Evolutionary conservation across 768 basidiomycete genomes (phyloP).

Genomic region (Kockovaella imperatae): DNA sequence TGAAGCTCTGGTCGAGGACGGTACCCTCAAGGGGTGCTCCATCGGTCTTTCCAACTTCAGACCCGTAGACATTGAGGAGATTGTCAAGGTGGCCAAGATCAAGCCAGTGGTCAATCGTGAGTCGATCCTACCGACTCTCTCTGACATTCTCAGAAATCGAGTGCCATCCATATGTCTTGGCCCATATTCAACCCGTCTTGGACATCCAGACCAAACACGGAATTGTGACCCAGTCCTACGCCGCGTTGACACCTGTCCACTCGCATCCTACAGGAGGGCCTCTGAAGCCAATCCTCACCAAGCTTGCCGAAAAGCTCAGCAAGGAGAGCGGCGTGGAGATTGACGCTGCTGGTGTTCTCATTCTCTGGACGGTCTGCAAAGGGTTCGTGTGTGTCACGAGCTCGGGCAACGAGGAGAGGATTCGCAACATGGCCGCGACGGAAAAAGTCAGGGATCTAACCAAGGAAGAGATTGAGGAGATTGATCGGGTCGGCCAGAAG

Average conservation of each 20-base stretch:
- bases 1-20: not conserved
- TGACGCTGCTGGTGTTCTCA: not conserved
- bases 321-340: constrained; percentile 11
- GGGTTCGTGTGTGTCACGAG: constrained; percentile 5
- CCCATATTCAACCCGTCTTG: constrained; percentile 4
- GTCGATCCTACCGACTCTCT: too few relatives aligned
- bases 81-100: constrained; percentile 8
- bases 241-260: constrained; percentile 13
- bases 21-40: not conserved
- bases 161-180: constrained; percentile 19
- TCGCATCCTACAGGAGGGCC: constrained; percentile 3
- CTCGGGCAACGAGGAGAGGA: constrained; percentile 12
- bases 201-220: constrained; percentile 10
- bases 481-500: constrained; percentile 40
- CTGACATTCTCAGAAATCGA: too few relatives aligned
- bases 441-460: constrained; percentile 17
- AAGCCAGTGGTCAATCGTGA: constrained; percentile 29
- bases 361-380: not conserved
- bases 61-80: constrained; percentile 9
- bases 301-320: constrained; percentile 7
- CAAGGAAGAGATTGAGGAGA: constrained; percentile 29
- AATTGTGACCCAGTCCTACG: constrained; percentile 20
- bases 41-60: too few relatives aligned
- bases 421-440: constrained; percentile 12
- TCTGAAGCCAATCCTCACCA: constrained; percentile 11